Base-by-base conservation (phyloP, 2,329 filamentous ascomycete species). In the Thelonectria discophora region DNA sequence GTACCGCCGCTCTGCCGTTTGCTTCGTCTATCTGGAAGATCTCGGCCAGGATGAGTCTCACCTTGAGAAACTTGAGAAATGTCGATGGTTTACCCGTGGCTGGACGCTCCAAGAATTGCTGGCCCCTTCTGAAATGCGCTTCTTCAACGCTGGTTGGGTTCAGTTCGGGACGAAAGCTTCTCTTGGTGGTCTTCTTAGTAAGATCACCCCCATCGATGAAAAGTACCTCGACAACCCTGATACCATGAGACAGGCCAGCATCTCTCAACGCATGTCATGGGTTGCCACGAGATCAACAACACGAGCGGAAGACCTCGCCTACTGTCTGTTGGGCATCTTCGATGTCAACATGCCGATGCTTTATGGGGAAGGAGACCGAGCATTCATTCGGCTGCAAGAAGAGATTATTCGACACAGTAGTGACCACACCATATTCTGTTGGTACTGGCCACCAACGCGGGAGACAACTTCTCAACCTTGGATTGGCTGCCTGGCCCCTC, bases 321-420 rank as follows among this genome's bases (percentile, higher is more conserved):
- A 62, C 30, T 58, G 59, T 12, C 18, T 62, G 18, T 27, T 62
- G 43, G 59, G 59, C 5, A 32, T 62, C 10, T 62, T 62, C 10
- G 51, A 58, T 34, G 50, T 62, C 17, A 58, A 53, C 34, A 54
- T 62, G 59, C 55, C 59, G 0, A n/a, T 58, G 24, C 45, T 62
- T 10, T 62, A 62, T 8, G 59, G 59, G 11, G 59, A 62, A 46
- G 51, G 55, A 11, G 20, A 30, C 10, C 43, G 47, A 3, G 59
- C 59, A 10, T 62, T 62, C 20, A 20, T 24, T n/a, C 45, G 55
- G 15, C 34, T 62, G 1, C 59, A 62, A 55, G 21, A 46, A 17
- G 55, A 54, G 49, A 58, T 56, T 49, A 40, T 58, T 3, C 47
- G 15, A 39, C 34, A 34, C 27, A 52, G 13, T 21, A 15, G 43